phyloP scores from a whole-genome alignment of 176 grass and related monocot genomes.

The Phoenix dactylifera region DNA sequence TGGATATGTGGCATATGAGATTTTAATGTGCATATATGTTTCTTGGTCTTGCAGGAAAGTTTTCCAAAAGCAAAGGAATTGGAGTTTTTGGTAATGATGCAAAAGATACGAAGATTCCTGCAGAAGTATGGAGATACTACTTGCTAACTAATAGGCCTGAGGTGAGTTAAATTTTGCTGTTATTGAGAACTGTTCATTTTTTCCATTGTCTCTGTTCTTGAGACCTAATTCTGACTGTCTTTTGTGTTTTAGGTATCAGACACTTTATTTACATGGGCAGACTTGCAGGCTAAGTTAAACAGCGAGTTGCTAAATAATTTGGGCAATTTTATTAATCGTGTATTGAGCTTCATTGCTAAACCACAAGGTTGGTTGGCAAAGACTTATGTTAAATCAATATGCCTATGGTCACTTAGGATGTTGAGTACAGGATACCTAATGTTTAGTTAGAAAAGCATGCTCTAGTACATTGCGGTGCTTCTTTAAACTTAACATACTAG shows the following conservation, averaged over 20 bases:
- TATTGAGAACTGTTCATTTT: slow-evolving; percentile 17
- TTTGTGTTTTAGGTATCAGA: slow-evolving; percentile 62
- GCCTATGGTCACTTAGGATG: no score
- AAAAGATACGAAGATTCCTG: slow-evolving; percentile 68
- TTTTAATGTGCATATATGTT: slow-evolving; percentile 6
- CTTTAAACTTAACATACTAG: no score
- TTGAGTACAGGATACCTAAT: no score
- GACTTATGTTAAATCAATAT: neutral
- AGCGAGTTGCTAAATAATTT: slow-evolving; percentile 43
- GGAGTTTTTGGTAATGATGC: slow-evolving; percentile 98
- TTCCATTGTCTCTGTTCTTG: slow-evolving; percentile 4
- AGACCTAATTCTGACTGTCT: slow-evolving; percentile 20
- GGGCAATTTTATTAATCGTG: no score
- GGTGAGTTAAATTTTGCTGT: slow-evolving; percentile 33
- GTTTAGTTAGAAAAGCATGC: no score
- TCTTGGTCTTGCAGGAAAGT: slow-evolving; percentile 49
- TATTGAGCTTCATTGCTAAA: no score
- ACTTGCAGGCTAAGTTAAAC: slow-evolving; percentile 92
- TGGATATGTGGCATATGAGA: no score
- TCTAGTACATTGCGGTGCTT: no score
- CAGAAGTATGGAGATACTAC: slow-evolving; percentile 95
- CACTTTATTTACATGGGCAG: slow-evolving; percentile 84
- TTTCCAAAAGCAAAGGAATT: slow-evolving; percentile 85
- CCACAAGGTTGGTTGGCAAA: neutral
- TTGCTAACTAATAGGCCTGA: slow-evolving; percentile 90